These are phyloP conservation scores for Hypoxylon sp. DNA, from an alignment of 2,329 filamentous ascomycete genomes.

Conservation along the genomic window DNA sequence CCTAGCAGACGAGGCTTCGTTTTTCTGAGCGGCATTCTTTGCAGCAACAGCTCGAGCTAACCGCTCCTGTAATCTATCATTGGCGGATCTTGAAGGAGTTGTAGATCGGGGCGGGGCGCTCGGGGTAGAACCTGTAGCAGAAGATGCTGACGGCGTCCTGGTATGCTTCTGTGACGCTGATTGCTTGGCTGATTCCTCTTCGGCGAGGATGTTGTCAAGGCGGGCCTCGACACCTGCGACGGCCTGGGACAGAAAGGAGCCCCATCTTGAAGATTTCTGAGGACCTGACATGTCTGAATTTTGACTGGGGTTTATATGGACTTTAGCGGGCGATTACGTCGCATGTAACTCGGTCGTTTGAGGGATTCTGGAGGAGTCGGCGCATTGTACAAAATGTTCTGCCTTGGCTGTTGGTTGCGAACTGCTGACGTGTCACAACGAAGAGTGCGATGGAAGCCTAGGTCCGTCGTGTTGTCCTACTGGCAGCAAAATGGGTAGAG, in stretches of 20 bases:
- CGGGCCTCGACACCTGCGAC: constrained; percentile 94
- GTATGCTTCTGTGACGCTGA: constrained; percentile 50
- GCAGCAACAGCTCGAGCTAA: constrained; percentile 87
- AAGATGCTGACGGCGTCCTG: constrained; percentile 44
- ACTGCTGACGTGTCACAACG: constrained; percentile 34
- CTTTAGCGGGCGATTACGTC: constrained; percentile 18
- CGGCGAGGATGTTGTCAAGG: constrained; percentile 88
- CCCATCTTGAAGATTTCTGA: constrained; percentile 72
- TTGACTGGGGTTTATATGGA: neutral
- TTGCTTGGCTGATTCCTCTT: constrained; percentile 66
- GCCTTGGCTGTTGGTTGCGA: constrained; percentile 15
- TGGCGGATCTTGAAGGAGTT: constrained; percentile 69
- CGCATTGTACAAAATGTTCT: constrained; percentile 34
- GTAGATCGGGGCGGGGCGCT: constrained; percentile 36
- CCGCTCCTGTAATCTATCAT: constrained; percentile 87
- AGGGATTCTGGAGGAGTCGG: constrained; percentile 25
- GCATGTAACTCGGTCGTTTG: constrained; percentile 27
- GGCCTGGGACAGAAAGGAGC: constrained; percentile 84
- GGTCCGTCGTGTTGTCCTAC: constrained; percentile 16
- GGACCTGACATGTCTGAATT: constrained; percentile 55
- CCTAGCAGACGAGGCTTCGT: constrained; percentile 55
- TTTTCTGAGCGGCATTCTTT: constrained; percentile 63
- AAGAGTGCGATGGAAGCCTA: constrained; percentile 10
- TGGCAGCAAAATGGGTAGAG: constrained; percentile 3
- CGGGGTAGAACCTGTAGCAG: constrained; percentile 42